phyloP scores from a whole-genome alignment of 495 filamentous ascomycete species.

The Staphylotrichum longicolle region DNA sequence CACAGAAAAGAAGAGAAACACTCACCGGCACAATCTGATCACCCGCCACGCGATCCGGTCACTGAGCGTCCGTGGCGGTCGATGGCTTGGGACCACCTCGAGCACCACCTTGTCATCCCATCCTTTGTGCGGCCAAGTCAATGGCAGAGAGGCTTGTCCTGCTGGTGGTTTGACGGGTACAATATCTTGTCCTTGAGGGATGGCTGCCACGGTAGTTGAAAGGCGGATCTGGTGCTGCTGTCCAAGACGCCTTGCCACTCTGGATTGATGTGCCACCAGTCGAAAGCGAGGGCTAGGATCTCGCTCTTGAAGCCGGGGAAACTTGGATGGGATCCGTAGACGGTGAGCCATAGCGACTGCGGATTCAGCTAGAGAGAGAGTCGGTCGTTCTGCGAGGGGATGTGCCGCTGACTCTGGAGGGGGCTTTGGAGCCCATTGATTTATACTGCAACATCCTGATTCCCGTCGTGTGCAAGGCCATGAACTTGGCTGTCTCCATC shows the following conservation, averaged over 20 bases:
- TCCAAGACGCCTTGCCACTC: too few relatives aligned
- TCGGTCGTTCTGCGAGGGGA: too few relatives aligned
- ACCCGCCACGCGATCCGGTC: conserved; percentile 46
- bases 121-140: conserved; percentile 69
- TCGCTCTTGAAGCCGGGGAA: background rate
- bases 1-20: background rate
- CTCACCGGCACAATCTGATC: conserved; percentile 33
- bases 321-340: background rate
- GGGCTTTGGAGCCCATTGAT: background rate
- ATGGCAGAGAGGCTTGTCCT: conserved; percentile 45
- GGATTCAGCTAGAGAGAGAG: background rate
- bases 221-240: background rate
- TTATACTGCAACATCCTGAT: conserved; percentile 6
- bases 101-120: conserved; percentile 50
- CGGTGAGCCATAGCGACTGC: background rate
- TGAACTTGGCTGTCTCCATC: background rate
- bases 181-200: background rate
- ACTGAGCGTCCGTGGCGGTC: conserved; percentile 36
- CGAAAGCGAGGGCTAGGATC: background rate
- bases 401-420: too few relatives aligned
- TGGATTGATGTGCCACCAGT: background rate
- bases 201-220: background rate
- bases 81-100: conserved; percentile 40
- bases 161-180: conserved; percentile 40
- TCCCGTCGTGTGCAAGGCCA: background rate